These are phyloP conservation scores for Microcera coccophila DNA, from an alignment of 2,329 filamentous ascomycete genomes.

Conservation along the genomic window DNA sequence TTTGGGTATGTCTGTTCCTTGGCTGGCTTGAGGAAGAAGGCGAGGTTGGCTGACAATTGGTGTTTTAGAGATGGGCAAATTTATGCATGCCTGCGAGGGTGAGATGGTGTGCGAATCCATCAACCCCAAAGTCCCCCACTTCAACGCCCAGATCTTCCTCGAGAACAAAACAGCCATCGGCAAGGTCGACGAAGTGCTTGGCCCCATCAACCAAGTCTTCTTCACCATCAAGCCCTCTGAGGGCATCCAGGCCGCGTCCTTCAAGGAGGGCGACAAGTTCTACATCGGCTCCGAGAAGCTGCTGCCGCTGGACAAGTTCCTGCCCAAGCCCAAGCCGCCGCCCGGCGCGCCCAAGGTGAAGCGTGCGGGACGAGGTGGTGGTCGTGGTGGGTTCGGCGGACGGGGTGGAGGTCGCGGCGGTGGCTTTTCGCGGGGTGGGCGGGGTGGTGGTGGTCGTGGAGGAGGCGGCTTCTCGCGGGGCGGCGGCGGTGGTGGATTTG, in stretches of 20 bases:
- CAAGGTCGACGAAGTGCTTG: conserved; percentile 97
- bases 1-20: conserved; percentile 30
- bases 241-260: conserved; percentile 89
- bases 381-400: conserved; percentile 34
- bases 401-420: conserved; percentile 32
- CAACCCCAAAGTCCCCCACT: conserved; percentile 95
- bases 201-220: conserved; percentile 95
- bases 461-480: conserved; percentile 31
- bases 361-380: conserved; percentile 43
- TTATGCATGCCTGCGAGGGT: conserved; percentile 92
- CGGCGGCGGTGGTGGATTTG: conserved; percentile 29
- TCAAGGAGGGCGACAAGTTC: conserved; percentile 96
- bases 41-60: too few relatives aligned
- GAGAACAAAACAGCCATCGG: conserved; percentile 97
- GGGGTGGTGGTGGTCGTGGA: conserved; percentile 37
- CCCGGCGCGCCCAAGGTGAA: conserved; percentile 60
- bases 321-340: conserved; percentile 83
- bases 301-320: conserved; percentile 89
- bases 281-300: conserved; percentile 94
- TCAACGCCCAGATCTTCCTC: conserved; percentile 98
- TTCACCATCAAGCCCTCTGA: conserved; percentile 98
- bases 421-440: conserved; percentile 36
- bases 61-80: conserved; percentile 85
- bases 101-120: conserved; percentile 96
- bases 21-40: background rate